Conservation (phyloP, 306 rosid genomes). For the Cicer arietinum region DNA sequence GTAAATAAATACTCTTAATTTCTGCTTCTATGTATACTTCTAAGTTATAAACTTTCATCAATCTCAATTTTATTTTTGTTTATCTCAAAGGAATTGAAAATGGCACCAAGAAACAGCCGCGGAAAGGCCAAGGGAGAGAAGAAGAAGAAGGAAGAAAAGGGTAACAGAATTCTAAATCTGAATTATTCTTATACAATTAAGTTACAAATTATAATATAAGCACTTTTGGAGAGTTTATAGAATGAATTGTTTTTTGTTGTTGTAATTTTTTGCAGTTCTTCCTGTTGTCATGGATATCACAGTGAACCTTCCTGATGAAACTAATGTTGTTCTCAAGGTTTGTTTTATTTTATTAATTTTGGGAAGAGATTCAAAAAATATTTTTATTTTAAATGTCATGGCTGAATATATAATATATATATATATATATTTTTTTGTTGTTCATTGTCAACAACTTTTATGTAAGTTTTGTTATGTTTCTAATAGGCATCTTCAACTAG, state of each 20-base stretch:
- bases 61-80: conserved; percentile 41
- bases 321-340: conserved; percentile 81
- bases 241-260: neutral
- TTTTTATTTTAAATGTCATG: neutral
- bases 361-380: neutral
- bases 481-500: conserved; percentile 38
- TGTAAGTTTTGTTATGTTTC: conserved; percentile 21
- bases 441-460: conserved; percentile 33
- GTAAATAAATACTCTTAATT: neutral
- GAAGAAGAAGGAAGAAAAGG: conserved; percentile 96
- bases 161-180: conserved; percentile 39
- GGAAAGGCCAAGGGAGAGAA: conserved; percentile 88
- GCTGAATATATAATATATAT: no score
- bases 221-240: neutral
- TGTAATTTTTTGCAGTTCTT: conserved; percentile 72
- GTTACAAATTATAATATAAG: neutral
- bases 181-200: neutral
- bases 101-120: conserved; percentile 91
- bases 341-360: conserved; percentile 18
- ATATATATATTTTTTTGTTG: neutral
- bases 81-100: conserved; percentile 46
- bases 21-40: conserved; percentile 2
- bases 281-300: conserved; percentile 86
- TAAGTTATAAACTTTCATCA: conserved; percentile 10
- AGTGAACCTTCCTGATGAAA: conserved; percentile 80